Conservation (phyloP, 179 eudicot species). For the Heliamphora pulchella region DNA sequence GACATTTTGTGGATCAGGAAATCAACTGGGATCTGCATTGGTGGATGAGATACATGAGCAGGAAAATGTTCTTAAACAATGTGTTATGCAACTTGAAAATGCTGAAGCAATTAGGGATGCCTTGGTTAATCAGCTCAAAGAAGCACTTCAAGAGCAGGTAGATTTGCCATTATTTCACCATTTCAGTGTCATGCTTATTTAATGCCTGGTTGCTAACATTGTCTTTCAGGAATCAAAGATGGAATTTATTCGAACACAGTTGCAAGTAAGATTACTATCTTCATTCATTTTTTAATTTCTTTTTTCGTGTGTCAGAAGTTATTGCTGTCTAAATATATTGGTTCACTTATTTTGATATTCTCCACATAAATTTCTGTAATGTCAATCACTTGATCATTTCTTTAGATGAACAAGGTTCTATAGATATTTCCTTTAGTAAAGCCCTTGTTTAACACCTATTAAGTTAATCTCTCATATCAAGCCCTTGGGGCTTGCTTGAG, state of each 20-base stretch:
- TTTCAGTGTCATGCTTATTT: constrained; percentile 6
- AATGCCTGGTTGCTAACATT: constrained; percentile 16
- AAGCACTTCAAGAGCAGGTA: constrained; percentile 84
- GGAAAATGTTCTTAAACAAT: constrained; percentile 54
- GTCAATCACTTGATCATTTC: not conserved
- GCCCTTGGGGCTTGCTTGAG: too few relatives aligned
- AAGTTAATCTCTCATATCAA: too few relatives aligned
- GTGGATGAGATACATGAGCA: constrained; percentile 63
- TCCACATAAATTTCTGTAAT: not conserved
- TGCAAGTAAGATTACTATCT: constrained; percentile 45
- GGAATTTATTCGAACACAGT: constrained; percentile 42
- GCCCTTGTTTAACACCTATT: too few relatives aligned
- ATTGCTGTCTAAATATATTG: not conserved
- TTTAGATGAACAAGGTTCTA: not conserved
- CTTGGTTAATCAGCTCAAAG: constrained; percentile 66
- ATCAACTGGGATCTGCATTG: constrained; percentile 36
- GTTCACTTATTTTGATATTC: not conserved
- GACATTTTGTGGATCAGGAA: constrained; percentile 38
- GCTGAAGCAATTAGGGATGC: constrained; percentile 56
- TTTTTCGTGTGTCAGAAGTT: not conserved
- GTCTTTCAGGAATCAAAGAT: constrained; percentile 64
- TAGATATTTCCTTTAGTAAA: not conserved
- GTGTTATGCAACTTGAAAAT: constrained; percentile 59
- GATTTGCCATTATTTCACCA: constrained; percentile 7
- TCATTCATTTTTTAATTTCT: not conserved